These are phyloP conservation scores for Mortierella claussenii DNA, from an alignment of 192 early-diverging fungal species.

Conservation along the genomic window DNA sequence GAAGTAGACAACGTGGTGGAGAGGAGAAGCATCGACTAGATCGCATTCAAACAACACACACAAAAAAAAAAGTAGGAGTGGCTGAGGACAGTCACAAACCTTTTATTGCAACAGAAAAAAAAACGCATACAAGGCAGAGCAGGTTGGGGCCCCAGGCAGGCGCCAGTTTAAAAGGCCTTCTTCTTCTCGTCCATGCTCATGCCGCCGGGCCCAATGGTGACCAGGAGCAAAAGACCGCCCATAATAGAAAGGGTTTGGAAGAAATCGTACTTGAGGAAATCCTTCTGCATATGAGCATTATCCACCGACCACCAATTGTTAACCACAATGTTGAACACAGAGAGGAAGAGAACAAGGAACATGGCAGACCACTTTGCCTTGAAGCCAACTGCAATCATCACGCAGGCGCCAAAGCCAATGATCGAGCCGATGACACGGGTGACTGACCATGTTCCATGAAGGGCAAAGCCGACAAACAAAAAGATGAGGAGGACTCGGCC, in stretches of 20 bases:
- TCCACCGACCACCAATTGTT: constrained; percentile 98
- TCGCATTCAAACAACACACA: too few species aligned
- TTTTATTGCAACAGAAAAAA: too few species aligned
- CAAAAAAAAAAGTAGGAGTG: too few species aligned
- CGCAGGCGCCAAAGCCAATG: constrained; percentile 83
- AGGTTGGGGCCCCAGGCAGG: too few species aligned
- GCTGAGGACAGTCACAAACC: too few species aligned
- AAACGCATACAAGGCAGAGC: too few species aligned
- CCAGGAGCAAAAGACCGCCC: constrained; percentile 94
- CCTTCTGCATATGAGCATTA: constrained; percentile 80
- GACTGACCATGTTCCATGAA: constrained; percentile 85
- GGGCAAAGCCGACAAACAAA: constrained; percentile 89
- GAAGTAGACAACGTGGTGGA: too few species aligned
- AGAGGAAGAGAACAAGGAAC: constrained; percentile 90
- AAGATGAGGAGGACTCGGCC: constrained; percentile 94
- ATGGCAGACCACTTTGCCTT: constrained; percentile 98
- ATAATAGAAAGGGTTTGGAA: constrained; percentile 97
- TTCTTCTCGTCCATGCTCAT: constrained; percentile 98
- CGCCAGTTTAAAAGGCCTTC: too few species aligned
- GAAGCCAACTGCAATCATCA: constrained; percentile 97
- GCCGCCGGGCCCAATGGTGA: constrained; percentile 92
- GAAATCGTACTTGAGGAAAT: constrained; percentile 98
- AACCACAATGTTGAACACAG: constrained; percentile 89
- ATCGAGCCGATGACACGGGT: constrained; percentile 75
- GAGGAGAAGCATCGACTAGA: too few species aligned